These are phyloP conservation scores for Wickerhamomyces canadensis DNA, from an alignment of 805 yeast species.

Conservation along the genomic window DNA sequence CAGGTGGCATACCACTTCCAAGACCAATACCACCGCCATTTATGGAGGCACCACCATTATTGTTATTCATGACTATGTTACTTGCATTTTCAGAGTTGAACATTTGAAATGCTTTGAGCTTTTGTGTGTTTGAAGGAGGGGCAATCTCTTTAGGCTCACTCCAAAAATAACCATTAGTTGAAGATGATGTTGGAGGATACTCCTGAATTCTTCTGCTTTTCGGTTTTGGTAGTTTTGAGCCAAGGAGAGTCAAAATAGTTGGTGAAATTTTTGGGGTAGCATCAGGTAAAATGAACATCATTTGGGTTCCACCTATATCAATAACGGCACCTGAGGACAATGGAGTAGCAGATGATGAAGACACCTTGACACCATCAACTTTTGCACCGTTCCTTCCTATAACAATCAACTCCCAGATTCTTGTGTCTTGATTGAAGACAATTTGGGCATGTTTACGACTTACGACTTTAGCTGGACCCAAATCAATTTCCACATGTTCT, in stretches of 20 bases:
- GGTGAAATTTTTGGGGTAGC: conserved; percentile 63
- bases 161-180: conserved; percentile 13
- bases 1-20: too few relatives aligned
- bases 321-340: conserved; percentile 83
- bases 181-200: conserved; percentile 11
- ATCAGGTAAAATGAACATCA: conserved; percentile 98
- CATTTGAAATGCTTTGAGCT: conserved; percentile 47
- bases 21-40: conserved; percentile 1
- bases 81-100: conserved; percentile 35
- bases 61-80: not conserved
- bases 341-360: conserved; percentile 42
- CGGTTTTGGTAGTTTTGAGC: conserved; percentile 28
- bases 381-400: conserved; percentile 92
- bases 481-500: conserved; percentile 65
- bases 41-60: conserved; percentile 2
- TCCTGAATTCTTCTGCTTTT: conserved; percentile 15
- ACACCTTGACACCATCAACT: conserved; percentile 57
- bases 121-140: conserved; percentile 7
- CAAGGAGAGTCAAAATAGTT: conserved; percentile 27
- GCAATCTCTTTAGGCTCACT: not conserved
- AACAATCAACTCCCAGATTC: conserved; percentile 83
- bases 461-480: conserved; percentile 97
- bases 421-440: conserved; percentile 62
- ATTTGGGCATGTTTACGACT: conserved; percentile 86
- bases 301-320: conserved; percentile 96